Conservation (phyloP, 2,329 filamentous ascomycete species). For the Metarhizium anisopliae region DNA sequence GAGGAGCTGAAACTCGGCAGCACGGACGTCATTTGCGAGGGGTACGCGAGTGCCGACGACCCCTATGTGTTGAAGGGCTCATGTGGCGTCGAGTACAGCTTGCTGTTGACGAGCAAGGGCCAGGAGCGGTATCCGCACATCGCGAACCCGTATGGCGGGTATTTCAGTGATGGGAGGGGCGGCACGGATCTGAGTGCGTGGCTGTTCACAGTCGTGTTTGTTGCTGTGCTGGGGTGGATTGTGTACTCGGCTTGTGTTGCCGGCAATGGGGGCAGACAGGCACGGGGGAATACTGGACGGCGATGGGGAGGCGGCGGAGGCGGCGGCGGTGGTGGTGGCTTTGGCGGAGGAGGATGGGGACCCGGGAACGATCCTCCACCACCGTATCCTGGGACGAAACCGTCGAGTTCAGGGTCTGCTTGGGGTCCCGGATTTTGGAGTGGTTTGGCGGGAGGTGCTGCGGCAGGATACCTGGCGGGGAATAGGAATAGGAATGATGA, state of each 20-base stretch:
- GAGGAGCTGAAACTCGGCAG: constrained; percentile 61
- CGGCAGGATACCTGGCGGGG: constrained; percentile 57
- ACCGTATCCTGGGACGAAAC: constrained; percentile 30
- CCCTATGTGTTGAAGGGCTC: constrained; percentile 83
- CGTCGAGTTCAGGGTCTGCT: constrained; percentile 16
- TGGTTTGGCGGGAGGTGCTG: constrained; percentile 58
- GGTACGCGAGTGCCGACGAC: constrained; percentile 69
- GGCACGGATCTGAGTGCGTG: constrained; percentile 26
- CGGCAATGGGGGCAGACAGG: constrained; percentile 7
- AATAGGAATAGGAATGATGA: constrained; percentile 30
- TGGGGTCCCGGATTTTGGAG: constrained; percentile 72
- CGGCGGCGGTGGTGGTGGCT: constrained; percentile 28
- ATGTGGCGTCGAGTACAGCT: constrained; percentile 83
- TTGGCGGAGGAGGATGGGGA: constrained; percentile 16
- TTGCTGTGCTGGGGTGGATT: constrained; percentile 52
- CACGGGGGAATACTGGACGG: constrained; percentile 19
- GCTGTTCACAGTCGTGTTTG: constrained; percentile 55
- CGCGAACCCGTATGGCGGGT: constrained; percentile 26
- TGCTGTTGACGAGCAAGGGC: constrained; percentile 69
- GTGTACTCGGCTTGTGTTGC: constrained; percentile 42
- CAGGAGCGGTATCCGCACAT: constrained; percentile 59
- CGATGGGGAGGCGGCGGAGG: constrained; percentile 22
- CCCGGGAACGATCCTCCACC: constrained; percentile 45
- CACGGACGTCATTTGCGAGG: constrained; percentile 90
- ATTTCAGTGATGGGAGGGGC: constrained; percentile 22